These are phyloP conservation scores for Heimioporus sp. DNA, from an alignment of 768 basidiomycete species.

Conservation along the genomic window DNA sequence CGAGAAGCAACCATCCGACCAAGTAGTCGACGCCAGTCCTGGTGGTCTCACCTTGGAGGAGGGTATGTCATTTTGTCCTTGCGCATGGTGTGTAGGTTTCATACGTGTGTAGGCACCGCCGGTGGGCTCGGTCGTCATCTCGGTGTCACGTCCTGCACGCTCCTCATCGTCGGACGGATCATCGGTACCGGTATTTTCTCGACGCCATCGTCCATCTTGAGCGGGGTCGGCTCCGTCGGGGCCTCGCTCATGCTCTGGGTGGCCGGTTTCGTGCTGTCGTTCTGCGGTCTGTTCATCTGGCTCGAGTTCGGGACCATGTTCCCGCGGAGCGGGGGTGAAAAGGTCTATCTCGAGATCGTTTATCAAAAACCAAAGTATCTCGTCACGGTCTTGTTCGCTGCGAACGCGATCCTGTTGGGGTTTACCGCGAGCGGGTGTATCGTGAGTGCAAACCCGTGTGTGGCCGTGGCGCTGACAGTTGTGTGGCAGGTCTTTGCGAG, in stretches of 20 bases:
- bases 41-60: constrained; percentile 50
- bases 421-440: constrained; percentile 48
- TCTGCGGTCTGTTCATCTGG: constrained; percentile 61
- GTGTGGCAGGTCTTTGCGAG: constrained; percentile 31
- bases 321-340: constrained; percentile 60
- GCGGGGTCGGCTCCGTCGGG: constrained; percentile 54
- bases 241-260: constrained; percentile 65
- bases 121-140: constrained; percentile 60
- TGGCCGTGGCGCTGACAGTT: neutral
- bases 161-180: constrained; percentile 55
- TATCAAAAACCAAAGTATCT: constrained; percentile 48
- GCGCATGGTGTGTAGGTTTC: neutral
- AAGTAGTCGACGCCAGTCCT: constrained; percentile 30
- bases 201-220: constrained; percentile 57
- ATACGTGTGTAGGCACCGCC: constrained; percentile 36
- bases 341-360: constrained; percentile 58
- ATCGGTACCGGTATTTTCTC: constrained; percentile 69
- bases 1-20: neutral
- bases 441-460: constrained; percentile 31
- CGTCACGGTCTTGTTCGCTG: constrained; percentile 47
- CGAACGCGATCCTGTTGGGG: constrained; percentile 44
- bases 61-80: constrained; percentile 27
- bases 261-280: constrained; percentile 55
- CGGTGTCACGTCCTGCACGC: constrained; percentile 54
- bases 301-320: constrained; percentile 65